These are phyloP conservation scores for Paramecium octaurelia DNA, from an alignment of 73 alveolate genomes.

Conservation along the genomic window DNA sequence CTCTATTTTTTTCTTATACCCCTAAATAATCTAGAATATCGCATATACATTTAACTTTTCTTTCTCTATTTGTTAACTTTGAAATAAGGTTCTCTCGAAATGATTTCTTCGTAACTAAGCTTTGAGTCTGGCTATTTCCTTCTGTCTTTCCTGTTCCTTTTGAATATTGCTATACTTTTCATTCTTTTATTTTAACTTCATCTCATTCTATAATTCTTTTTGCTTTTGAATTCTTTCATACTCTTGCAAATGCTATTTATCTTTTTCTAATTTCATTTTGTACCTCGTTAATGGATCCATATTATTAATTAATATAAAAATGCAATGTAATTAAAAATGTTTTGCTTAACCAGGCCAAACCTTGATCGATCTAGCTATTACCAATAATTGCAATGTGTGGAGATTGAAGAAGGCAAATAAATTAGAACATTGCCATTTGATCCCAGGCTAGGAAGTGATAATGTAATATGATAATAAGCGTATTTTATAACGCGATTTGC, in stretches of 20 bases:
- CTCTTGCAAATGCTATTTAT: neutral
- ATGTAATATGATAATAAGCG: neutral
- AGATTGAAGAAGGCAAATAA: neutral
- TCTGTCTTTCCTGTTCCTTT: neutral
- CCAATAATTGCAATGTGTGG: conserved; percentile 22
- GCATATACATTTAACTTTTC: neutral
- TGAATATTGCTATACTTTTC: neutral
- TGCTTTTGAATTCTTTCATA: neutral
- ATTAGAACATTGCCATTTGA: neutral
- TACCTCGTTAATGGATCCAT: conserved; percentile 32
- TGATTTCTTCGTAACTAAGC: neutral
- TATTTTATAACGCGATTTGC: neutral
- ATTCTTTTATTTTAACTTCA: neutral
- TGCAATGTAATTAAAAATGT: neutral
- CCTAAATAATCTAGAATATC: neutral
- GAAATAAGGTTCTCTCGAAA: neutral
- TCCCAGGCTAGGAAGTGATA: neutral
- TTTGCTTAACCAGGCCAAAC: conserved; percentile 6
- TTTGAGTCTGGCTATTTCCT: neutral
- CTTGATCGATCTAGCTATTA: neutral
- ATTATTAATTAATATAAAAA: neutral
- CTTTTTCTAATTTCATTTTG: conserved; percentile 14
- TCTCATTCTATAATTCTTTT: neutral
- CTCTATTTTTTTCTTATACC: neutral
- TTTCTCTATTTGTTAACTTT: neutral